Evolutionary conservation across 2,329 filamentous ascomycete genomes (phyloP), one percentile per base, ranked within the genome.

Genomic region (Fusarium acutatum): DNA sequence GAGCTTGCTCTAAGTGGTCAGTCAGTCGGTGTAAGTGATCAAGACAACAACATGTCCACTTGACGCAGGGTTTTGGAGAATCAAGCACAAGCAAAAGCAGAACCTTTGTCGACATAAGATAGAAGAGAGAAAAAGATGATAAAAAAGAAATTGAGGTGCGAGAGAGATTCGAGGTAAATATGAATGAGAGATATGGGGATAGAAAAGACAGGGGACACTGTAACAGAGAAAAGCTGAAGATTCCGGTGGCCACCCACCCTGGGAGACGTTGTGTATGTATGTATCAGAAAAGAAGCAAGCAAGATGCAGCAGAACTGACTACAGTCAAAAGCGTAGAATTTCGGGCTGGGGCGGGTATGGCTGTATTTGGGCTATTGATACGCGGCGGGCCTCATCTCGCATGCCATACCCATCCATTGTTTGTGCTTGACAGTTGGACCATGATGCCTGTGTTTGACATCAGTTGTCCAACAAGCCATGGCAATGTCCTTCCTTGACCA

Each of bases 371-470:
- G 65, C 71, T 73, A 77, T 76, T 77, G 65, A 69, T 73, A 60
- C 52, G 35, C 71, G 60, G 75, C 71, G 73, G 75, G 75, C 75
- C 75, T 77, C 75, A 77, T 75, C 75, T 75, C 69, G 65, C 69
- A 63, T 73, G 73, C 40, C 69, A 63, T 73, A 71, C 43, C 69
- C 41, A 40, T 60, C 69, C 38, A 54, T 58, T 71, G 35, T 49
- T 69, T 66, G 64, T 73, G 32, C 50, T 60, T 41, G 47, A 35
- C 54, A 60, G 53, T 56, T 66, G 41, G 40, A 50, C n/a, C 56
- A 67, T 62, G 67, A 50, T 71, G 46, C 60, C 59, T 71, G 69
- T 58, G 56, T 52, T 58, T 72, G 73, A 66, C 72, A 69, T 63
- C 32, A 63, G 71, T 68, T 56, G 63, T 49, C 64, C 40, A 68